These are phyloP conservation scores for Alternaria hordeiaustralica DNA, from an alignment of 2,329 filamentous ascomycete species.

Conservation along the genomic window DNA sequence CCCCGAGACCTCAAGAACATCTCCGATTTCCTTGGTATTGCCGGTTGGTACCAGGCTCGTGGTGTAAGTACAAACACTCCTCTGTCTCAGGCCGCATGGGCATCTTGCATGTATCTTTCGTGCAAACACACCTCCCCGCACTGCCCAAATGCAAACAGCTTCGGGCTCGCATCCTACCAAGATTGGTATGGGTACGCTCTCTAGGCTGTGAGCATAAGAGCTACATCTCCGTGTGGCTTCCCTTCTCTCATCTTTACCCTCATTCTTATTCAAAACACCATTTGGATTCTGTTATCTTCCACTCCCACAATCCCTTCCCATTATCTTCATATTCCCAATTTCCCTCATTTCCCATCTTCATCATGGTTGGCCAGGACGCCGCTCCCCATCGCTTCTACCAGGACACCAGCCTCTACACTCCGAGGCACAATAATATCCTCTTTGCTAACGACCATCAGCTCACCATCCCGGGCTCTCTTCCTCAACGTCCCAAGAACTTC, in stretches of 20 bases:
- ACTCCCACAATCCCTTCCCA: background rate
- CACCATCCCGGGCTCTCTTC: constrained; percentile 32
- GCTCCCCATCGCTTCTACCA: constrained; percentile 14
- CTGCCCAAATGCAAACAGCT: constrained; percentile 8
- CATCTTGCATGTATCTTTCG: constrained; percentile 9
- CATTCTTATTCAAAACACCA: constrained; percentile 1
- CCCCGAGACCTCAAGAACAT: constrained; percentile 44
- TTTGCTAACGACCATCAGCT: constrained; percentile 33
- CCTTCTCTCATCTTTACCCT: background rate
- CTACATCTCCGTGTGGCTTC: background rate
- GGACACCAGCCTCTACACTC: constrained; percentile 16
- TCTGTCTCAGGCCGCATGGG: constrained; percentile 7
- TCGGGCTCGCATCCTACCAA: background rate
- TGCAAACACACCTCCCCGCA: constrained; percentile 1
- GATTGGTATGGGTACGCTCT: background rate
- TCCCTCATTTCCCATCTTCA: background rate
- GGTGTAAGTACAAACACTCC: constrained; percentile 44
- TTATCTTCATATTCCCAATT: background rate
- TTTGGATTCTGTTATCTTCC: constrained; percentile 1
- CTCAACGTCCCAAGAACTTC: constrained; percentile 46
- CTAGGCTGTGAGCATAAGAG: constrained; percentile 7
- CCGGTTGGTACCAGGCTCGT: constrained; percentile 45
- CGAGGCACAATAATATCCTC: constrained; percentile 28
- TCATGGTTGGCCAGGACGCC: constrained; percentile 7
- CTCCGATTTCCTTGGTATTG: constrained; percentile 44